These are phyloP conservation scores for Magnolia kwangsiensis DNA, from an alignment of 164 flowering plant genomes.

Conservation along the genomic window DNA sequence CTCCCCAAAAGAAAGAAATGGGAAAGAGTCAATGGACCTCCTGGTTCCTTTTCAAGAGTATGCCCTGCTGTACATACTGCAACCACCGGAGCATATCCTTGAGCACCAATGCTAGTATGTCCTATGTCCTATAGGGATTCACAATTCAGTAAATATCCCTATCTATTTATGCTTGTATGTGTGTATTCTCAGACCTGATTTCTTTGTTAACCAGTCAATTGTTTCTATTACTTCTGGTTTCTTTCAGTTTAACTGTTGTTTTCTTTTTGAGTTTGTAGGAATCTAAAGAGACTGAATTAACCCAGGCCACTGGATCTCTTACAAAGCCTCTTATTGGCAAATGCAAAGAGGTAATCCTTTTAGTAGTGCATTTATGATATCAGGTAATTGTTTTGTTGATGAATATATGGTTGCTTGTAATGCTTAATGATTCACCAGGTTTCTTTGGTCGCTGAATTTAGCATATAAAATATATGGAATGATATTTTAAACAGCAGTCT, in stretches of 20 bases:
- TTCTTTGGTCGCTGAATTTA: neutral
- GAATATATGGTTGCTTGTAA: neutral
- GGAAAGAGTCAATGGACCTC: no score
- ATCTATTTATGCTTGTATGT: neutral
- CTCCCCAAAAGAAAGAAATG: no score
- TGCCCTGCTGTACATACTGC: no score
- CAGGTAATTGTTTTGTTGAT: neutral
- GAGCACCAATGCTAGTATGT: neutral
- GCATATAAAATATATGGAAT: neutral
- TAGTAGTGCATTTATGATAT: neutral
- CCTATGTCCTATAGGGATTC: neutral
- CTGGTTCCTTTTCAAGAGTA: no score
- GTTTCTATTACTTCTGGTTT: neutral
- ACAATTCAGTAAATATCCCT: neutral
- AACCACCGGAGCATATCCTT: no score
- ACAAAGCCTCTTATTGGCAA: slow-evolving; percentile 54
- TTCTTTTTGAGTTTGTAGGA: slow-evolving; percentile 48
- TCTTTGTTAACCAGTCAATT: neutral
- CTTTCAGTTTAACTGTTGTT: slow-evolving; percentile 6
- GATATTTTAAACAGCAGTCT: neutral
- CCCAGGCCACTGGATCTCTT: slow-evolving; percentile 51
- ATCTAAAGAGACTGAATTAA: slow-evolving; percentile 61
- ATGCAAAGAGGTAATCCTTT: slow-evolving; percentile 77
- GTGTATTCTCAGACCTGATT: neutral
- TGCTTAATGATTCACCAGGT: neutral